These are phyloP conservation scores for Saturnispora diversa DNA, from an alignment of 805 yeast genomes.

Conservation along the genomic window DNA sequence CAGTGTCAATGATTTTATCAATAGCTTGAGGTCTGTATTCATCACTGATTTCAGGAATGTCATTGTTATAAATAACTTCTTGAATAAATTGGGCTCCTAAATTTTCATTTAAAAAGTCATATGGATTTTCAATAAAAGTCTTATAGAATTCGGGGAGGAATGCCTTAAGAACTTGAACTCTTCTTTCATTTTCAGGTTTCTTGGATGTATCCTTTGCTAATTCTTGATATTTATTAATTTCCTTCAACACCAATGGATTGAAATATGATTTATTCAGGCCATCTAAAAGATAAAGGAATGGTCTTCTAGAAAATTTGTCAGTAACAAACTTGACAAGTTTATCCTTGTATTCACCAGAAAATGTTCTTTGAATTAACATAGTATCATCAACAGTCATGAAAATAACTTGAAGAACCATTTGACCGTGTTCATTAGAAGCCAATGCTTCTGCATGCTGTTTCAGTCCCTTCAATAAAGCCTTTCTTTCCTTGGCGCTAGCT, in stretches of 20 bases:
- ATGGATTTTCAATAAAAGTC: conserved; percentile 42
- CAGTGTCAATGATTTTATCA: conserved; percentile 46
- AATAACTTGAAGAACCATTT: conserved; percentile 65
- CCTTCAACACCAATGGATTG: conserved; percentile 56
- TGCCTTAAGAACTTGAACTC: conserved; percentile 54
- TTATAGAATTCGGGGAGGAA: conserved; percentile 61
- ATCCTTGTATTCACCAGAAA: conserved; percentile 50
- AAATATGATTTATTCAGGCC: conserved; percentile 80
- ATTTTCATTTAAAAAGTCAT: conserved; percentile 52
- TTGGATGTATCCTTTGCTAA: conserved; percentile 67
- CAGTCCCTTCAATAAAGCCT: conserved; percentile 60
- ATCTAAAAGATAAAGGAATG: conserved; percentile 69
- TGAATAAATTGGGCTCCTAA: conserved; percentile 77
- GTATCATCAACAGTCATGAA: conserved; percentile 92
- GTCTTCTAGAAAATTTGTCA: conserved; percentile 81
- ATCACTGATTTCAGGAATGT: conserved; percentile 27
- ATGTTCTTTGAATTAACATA: conserved; percentile 67
- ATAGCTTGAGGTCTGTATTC: conserved; percentile 39
- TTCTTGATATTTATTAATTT: conserved; percentile 51
- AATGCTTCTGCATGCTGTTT: conserved; percentile 69
- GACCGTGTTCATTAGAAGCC: conserved; percentile 81
- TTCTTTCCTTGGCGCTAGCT: conserved; percentile 91
- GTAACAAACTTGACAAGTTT: conserved; percentile 46
- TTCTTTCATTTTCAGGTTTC: conserved; percentile 73
- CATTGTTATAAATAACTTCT: conserved; percentile 56